Conservation (phyloP, 148 eudicot species). For the Cornus controversa region DNA sequence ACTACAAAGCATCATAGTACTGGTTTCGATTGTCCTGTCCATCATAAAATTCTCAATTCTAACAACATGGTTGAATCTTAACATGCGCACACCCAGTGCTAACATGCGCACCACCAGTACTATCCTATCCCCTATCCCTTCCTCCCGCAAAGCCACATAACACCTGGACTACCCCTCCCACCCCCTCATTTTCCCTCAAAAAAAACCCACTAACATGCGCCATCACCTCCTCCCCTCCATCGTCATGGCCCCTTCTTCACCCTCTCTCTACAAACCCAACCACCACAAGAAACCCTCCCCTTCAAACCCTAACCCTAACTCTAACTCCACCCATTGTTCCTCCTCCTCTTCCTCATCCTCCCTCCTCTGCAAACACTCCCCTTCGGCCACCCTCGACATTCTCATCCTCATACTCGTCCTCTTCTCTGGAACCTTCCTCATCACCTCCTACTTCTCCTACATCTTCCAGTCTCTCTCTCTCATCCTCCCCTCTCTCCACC, state of each 20-base stretch:
- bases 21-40: no score
- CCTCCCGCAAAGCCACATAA: background rate
- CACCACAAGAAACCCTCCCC: conserved; percentile 16
- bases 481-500: conserved; percentile 35
- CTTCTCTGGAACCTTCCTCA: conserved; percentile 68
- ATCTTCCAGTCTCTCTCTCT: conserved; percentile 60
- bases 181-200: background rate
- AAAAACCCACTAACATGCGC: conserved; percentile 26
- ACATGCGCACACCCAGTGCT: background rate
- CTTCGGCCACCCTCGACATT: conserved; percentile 74
- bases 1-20: no score
- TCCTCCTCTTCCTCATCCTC: conserved; percentile 7
- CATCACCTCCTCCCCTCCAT: conserved; percentile 27
- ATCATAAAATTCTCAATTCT: no score
- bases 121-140: background rate
- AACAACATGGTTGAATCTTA: no score
- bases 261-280: conserved; percentile 15
- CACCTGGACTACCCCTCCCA: background rate
- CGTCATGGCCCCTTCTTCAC: conserved; percentile 24
- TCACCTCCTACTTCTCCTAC: conserved; percentile 65
- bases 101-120: background rate
- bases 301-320: conserved; percentile 24
- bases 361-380: conserved; percentile 50
- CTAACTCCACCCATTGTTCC: conserved; percentile 11
- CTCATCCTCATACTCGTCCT: conserved; percentile 70